Evolutionary conservation across 2,329 filamentous ascomycete genomes (phyloP), one percentile per base, ranked within the genome.

Genomic region (Ophiostoma tasmaniense): DNA sequence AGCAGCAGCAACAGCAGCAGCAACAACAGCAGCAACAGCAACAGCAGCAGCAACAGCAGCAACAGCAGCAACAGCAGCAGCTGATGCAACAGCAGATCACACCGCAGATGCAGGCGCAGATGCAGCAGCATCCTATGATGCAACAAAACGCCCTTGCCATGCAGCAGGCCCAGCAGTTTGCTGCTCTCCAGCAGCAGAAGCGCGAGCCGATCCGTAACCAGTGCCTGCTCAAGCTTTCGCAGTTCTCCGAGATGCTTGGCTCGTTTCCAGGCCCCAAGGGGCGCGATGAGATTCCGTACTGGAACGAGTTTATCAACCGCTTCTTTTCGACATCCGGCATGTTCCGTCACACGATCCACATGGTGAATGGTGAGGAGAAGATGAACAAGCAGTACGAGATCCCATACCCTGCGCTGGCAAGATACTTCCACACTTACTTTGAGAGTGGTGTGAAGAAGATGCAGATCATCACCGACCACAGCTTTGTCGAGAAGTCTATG

Each of bases 381-480:
- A 82, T 81, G 22, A 85, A 89, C 68, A 97, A 96, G 80, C 87
- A 90, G 74, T 97, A 93, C 75, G 93, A 97, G 76, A 92, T 98
- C 66, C 86, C 89, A 2, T 91, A 87, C 70, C 87, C 93, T 3
- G 91, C 91, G 0, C 83, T 99, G 64, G 87, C 94, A 42, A 88
- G 94, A 75, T 98, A 95, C 78, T 97, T 97, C 77, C 88, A 90
- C 74, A 93, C 92, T 0, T 90, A 96, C 75, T 97, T 95, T 76
- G 89, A 90, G 69, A 94, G 92, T 71, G 93, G 93, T 7, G 89
- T 97, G 68, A 90, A 87, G 73, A 91, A 89, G 68, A 91, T 98
- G 74, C 92, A 97, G 77, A 85, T 98, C 76, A 87, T 93, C 28
- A 85, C 96, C 74, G 93, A 96, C 74, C 89, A 87, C 75, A 82